These are phyloP conservation scores for Sporisorium reilianum DNA, from an alignment of 1,284 basidiomycete genomes.

Conservation along the genomic window DNA sequence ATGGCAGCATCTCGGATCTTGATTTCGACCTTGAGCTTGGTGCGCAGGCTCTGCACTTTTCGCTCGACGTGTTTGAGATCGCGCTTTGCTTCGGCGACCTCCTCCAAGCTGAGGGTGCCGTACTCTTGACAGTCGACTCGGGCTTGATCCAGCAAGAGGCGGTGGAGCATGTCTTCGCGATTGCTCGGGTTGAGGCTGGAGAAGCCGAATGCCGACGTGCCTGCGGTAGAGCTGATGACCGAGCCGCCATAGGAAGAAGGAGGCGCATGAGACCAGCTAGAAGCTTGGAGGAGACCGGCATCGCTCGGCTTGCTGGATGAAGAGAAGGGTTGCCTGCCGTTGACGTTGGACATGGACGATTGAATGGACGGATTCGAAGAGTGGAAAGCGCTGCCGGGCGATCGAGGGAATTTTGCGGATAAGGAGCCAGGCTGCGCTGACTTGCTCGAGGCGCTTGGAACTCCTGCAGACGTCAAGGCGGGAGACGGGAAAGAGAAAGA, in stretches of 20 bases:
- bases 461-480: constrained; percentile 9
- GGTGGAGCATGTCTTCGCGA: constrained; percentile 49
- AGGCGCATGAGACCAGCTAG: constrained; percentile 35
- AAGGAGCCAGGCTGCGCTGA: constrained; percentile 5
- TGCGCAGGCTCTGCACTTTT: constrained; percentile 37
- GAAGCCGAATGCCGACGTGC: constrained; percentile 25
- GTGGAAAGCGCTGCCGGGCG: constrained; percentile 28
- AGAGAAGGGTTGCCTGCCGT: constrained; percentile 7
- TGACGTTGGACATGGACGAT: constrained; percentile 23
- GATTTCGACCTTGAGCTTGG: constrained; percentile 59
- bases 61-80: constrained; percentile 54
- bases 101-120: constrained; percentile 45
- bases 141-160: constrained; percentile 47
- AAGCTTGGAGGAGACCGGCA: constrained; percentile 32
- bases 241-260: constrained; percentile 48
- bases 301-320: constrained; percentile 19
- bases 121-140: constrained; percentile 55
- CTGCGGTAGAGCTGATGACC: constrained; percentile 26
- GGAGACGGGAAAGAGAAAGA: constrained; percentile 35
- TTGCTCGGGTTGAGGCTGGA: constrained; percentile 24
- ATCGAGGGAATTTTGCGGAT: constrained; percentile 14
- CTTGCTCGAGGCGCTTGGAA: neutral
- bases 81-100: constrained; percentile 51
- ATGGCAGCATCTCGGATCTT: constrained; percentile 59
- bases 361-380: constrained; percentile 37